These are phyloP conservation scores for Lachancea lanzarotensis DNA, from an alignment of 805 yeast genomes.

Conservation along the genomic window DNA sequence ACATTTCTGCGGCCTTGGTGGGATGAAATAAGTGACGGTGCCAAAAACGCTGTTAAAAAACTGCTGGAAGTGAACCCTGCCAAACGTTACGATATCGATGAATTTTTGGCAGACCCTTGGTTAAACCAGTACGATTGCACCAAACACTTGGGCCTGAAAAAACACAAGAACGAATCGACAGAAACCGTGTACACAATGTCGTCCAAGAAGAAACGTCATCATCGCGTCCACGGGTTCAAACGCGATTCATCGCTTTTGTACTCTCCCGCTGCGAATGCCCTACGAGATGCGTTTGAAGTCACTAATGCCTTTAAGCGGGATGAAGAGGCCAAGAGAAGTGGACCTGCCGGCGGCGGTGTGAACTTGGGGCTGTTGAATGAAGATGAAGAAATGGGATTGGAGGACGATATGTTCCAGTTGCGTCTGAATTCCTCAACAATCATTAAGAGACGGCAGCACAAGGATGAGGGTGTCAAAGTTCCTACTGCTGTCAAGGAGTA, in stretches of 20 bases:
- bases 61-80: slow-evolving; percentile 65
- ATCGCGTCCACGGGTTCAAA: slow-evolving; percentile 14
- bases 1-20: slow-evolving; percentile 81
- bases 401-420: slow-evolving; percentile 32
- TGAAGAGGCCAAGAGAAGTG: slow-evolving; percentile 47
- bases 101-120: slow-evolving; percentile 72
- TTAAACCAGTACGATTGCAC: slow-evolving; percentile 29
- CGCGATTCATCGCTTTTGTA: slow-evolving; percentile 32
- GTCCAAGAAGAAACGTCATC: slow-evolving; percentile 19
- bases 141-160: slow-evolving; percentile 7
- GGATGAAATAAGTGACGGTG: slow-evolving; percentile 71
- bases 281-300: slow-evolving; percentile 81
- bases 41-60: slow-evolving; percentile 60
- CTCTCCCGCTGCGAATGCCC: slow-evolving; percentile 71
- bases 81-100: slow-evolving; percentile 59
- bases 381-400: slow-evolving; percentile 31
- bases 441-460: slow-evolving; percentile 35
- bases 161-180: slow-evolving; percentile 6
- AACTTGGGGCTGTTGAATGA: slow-evolving; percentile 25
- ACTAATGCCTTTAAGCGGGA: slow-evolving; percentile 80
- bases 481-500: slow-evolving; percentile 6
- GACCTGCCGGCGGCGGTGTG: slow-evolving; percentile 3
- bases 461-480: slow-evolving; percentile 5
- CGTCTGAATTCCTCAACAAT: slow-evolving; percentile 36
- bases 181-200: slow-evolving; percentile 6